Evolutionary conservation across 2,329 filamentous ascomycete genomes (phyloP).

Genomic region (Colletotrichum karsti): DNA sequence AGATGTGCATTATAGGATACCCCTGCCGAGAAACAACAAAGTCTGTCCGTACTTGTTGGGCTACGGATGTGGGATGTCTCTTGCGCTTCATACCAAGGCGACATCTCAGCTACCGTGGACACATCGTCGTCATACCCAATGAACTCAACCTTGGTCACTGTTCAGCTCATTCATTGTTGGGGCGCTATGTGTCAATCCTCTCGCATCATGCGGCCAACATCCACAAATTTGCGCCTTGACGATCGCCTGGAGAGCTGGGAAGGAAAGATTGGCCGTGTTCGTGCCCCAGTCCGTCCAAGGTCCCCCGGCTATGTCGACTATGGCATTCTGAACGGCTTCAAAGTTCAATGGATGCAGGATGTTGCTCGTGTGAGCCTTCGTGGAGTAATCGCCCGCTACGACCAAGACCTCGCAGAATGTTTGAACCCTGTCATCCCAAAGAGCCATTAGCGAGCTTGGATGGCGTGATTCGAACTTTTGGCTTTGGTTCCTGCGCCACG

Average conservation of each 20-base stretch:
- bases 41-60: no score
- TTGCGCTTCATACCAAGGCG: no score
- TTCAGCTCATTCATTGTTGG: not conserved
- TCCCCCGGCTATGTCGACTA: no score
- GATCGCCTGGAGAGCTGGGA: not conserved
- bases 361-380: not conserved
- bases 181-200: not conserved
- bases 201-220: not conserved
- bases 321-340: no score
- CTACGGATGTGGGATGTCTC: no score
- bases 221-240: not conserved
- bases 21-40: not conserved
- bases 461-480: not conserved
- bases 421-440: not conserved
- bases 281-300: not conserved
- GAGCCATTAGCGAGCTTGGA: not conserved
- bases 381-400: not conserved
- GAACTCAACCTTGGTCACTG: not conserved
- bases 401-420: not conserved
- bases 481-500: not conserved
- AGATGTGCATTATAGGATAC: conserved; percentile 38
- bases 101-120: not conserved
- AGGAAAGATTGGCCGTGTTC: not conserved
- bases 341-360: not conserved
- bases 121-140: not conserved